Evolutionary conservation across 371 early-diverging fungal genomes (phyloP).

Genomic region (Mucor piriformis): DNA sequence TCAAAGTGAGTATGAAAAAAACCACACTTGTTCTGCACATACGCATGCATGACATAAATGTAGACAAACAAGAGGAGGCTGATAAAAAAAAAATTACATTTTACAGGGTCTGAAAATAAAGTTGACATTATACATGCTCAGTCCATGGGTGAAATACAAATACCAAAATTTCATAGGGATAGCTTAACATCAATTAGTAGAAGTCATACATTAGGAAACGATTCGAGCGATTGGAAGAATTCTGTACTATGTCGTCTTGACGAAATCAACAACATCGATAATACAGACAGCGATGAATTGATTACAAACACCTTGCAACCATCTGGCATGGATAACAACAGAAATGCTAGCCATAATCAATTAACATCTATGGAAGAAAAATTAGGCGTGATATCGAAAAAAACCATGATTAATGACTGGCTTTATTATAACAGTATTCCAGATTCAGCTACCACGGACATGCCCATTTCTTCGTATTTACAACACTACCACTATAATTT

Average conservation of each 20-base stretch:
- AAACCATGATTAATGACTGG: slow-evolving; percentile 3
- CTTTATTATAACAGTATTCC: slow-evolving; percentile 5
- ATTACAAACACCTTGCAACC: neutral
- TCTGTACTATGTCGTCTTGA: slow-evolving; percentile 91
- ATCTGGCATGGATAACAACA: neutral
- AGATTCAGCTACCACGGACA: neutral
- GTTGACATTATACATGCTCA: neutral
- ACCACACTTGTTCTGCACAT: neutral
- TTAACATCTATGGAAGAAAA: neutral
- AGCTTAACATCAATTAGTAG: neutral
- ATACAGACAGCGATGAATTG: neutral
- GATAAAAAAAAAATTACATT: neutral
- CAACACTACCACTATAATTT: neutral
- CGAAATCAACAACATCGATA: neutral
- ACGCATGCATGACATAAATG: neutral
- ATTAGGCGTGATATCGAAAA: neutral
- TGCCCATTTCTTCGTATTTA: neutral
- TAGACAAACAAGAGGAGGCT: neutral
- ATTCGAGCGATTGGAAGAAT: slow-evolving; percentile 40
- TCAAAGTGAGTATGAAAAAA: neutral
- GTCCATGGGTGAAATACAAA: neutral
- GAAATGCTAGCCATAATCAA: neutral
- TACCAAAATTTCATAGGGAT: neutral
- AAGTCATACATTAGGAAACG: neutral
- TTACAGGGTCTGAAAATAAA: slow-evolving; percentile 1